Percentiles rank a stretch among this genome's conserved stretches.
These are phyloP conservation scores for Filobasidium wieringae DNA, from an alignment of 768 basidiomycete species.

Conservation along the genomic window DNA sequence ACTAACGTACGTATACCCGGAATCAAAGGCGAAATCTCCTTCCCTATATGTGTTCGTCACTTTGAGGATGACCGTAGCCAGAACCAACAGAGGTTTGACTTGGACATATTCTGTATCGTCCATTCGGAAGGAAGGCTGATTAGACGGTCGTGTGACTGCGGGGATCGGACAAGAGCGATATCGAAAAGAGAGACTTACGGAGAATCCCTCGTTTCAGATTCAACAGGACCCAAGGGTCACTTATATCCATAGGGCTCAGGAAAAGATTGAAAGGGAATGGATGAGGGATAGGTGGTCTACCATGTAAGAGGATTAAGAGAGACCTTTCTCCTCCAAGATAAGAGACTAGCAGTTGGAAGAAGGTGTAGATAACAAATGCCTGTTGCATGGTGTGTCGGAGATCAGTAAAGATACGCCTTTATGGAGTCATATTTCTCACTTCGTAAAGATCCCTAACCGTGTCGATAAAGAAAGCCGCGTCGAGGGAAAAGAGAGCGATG, in stretches of 20 bases:
- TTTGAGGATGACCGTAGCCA: slow-evolving; percentile 75
- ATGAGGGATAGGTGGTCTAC: slow-evolving; percentile 73
- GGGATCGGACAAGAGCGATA: slow-evolving; percentile 69
- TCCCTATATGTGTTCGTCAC: slow-evolving; percentile 76
- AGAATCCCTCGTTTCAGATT: slow-evolving; percentile 90
- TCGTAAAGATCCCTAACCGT: slow-evolving; percentile 91
- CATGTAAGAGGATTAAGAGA: slow-evolving; percentile 79
- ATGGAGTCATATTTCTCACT: slow-evolving; percentile 41
- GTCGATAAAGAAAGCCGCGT: slow-evolving; percentile 93
- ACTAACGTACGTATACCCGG: slow-evolving; percentile 84
- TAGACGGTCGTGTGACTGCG: slow-evolving; percentile 54
- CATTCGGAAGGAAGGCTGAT: not conserved
- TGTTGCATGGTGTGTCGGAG: slow-evolving; percentile 4
- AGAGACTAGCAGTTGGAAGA: slow-evolving; percentile 33
- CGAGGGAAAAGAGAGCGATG: slow-evolving; percentile 83
- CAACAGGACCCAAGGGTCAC: slow-evolving; percentile 87
- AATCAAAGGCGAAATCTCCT: slow-evolving; percentile 68
- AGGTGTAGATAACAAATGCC: slow-evolving; percentile 41
- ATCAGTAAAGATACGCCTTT: slow-evolving; percentile 48
- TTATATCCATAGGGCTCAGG: slow-evolving; percentile 74
- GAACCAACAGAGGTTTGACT: slow-evolving; percentile 79
- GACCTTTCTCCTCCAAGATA: slow-evolving; percentile 75
- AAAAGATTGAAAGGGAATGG: slow-evolving; percentile 79
- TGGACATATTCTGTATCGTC: slow-evolving; percentile 76
- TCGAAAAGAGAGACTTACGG: slow-evolving; percentile 48